Evolutionary conservation across 768 basidiomycete species (phyloP).

Genomic region (Suillus paluster): DNA sequence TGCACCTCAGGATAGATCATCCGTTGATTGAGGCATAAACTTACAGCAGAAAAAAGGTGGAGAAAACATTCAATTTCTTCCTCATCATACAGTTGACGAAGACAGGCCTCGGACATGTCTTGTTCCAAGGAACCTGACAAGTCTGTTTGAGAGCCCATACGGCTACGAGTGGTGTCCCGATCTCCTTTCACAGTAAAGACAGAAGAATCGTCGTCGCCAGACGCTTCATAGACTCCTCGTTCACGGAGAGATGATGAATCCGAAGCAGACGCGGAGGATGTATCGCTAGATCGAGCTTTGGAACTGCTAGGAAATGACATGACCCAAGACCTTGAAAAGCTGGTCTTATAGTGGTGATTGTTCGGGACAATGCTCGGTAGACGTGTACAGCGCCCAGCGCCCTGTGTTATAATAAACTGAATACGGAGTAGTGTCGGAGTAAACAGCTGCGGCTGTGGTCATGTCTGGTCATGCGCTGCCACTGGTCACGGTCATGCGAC

Average conservation of each 20-base stretch:
- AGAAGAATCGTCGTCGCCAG: background rate
- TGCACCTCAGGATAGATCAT: conserved; percentile 3
- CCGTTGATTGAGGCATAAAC: conserved; percentile 21
- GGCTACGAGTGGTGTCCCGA: background rate
- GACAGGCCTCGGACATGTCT: conserved; percentile 52
- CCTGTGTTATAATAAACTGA: background rate
- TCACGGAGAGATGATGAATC: background rate
- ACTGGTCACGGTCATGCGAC: too few relatives aligned
- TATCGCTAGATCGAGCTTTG: background rate
- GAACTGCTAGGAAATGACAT: background rate
- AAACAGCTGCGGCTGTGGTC: background rate
- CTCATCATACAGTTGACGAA: conserved; percentile 63
- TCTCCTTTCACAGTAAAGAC: background rate
- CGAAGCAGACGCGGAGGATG: background rate
- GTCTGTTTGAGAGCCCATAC: conserved; percentile 3
- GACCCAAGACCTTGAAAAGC: background rate
- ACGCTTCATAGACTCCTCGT: background rate
- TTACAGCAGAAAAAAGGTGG: conserved; percentile 61
- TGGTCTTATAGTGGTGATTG: background rate
- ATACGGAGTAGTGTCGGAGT: background rate
- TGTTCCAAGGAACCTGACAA: conserved; percentile 20
- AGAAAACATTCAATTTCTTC: conserved; percentile 69
- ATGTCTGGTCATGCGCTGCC: too few relatives aligned
- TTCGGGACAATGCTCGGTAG: background rate
- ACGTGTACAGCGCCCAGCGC: background rate